Percentiles rank a stretch among this genome's conserved stretches.
Conservation (phyloP, 2,329 filamentous ascomycete species). For the Pyricularia pennisetigena region DNA sequence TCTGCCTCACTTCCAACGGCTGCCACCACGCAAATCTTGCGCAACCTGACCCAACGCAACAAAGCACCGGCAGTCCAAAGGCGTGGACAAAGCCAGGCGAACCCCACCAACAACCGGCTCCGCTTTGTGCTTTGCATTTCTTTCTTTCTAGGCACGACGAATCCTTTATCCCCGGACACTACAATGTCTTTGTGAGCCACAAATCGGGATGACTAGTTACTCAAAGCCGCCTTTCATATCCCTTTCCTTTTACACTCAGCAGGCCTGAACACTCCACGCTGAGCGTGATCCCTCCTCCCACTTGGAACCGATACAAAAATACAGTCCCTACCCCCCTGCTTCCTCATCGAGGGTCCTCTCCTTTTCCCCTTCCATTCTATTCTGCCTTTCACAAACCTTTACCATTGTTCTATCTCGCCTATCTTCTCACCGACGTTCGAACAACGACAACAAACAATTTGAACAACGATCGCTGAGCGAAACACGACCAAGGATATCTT, state of each 20-base stretch:
- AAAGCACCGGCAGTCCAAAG: background rate
- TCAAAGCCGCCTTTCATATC: background rate
- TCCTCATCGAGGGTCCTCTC: background rate
- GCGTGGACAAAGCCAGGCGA: background rate
- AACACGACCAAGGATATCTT: background rate
- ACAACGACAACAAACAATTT: background rate
- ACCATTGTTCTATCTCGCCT: background rate
- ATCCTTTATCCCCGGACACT: background rate
- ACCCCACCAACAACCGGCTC: background rate
- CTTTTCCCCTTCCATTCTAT: background rate
- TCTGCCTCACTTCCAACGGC: background rate
- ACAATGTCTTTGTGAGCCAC: constrained; percentile 5
- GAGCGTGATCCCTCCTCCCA: constrained; percentile 1
- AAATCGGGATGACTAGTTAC: background rate
- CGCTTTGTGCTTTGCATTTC: background rate
- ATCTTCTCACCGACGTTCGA: background rate
- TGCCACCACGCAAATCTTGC: background rate
- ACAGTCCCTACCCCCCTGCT: background rate
- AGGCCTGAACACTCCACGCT: constrained; percentile 4
- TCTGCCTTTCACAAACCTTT: background rate
- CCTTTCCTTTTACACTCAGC: constrained; percentile 2
- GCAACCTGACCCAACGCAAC: background rate
- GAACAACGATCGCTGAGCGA: background rate
- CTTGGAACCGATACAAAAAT: background rate
- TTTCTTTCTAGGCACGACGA: background rate